These are phyloP conservation scores for Hymenoscyphus fructigenus DNA, from an alignment of 2,329 filamentous ascomycete species.

Conservation along the genomic window DNA sequence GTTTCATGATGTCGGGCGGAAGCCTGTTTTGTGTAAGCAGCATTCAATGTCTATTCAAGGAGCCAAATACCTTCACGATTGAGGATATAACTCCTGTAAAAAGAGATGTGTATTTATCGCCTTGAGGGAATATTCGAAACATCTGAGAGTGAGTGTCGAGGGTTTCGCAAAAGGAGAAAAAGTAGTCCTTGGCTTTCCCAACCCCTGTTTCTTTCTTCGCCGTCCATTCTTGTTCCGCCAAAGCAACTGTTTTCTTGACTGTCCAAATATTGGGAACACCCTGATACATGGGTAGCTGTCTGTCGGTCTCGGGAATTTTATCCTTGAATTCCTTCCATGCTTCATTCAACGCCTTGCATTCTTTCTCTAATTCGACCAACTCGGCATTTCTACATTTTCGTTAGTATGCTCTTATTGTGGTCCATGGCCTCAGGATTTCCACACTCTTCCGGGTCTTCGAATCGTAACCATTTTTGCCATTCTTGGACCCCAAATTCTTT, in stretches of 20 bases:
- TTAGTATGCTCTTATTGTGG: neutral
- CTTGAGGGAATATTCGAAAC: slow-evolving; percentile 1
- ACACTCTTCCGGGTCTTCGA: neutral
- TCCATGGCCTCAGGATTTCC: neutral
- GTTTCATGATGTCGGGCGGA: slow-evolving; percentile 1
- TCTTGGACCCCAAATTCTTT: neutral
- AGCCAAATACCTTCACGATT: neutral
- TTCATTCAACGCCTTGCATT: neutral
- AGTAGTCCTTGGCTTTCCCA: neutral
- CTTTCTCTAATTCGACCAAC: neutral
- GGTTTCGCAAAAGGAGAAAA: slow-evolving; percentile 3
- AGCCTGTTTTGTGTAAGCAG: neutral
- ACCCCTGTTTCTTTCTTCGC: slow-evolving; percentile 4
- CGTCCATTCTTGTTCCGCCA: neutral
- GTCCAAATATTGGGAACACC: slow-evolving; percentile 4
- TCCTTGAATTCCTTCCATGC: neutral
- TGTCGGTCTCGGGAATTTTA: neutral
- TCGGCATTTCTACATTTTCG: neutral
- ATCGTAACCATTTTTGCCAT: neutral
- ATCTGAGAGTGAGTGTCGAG: slow-evolving; percentile 2
- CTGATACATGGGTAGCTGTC: neutral
- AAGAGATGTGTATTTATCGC: neutral
- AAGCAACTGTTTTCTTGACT: neutral
- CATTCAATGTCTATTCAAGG: neutral
- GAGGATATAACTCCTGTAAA: slow-evolving; percentile 9